phyloP scores from a whole-genome alignment of 2,329 filamentous ascomycete species.

The Colletotrichum destructivum region DNA sequence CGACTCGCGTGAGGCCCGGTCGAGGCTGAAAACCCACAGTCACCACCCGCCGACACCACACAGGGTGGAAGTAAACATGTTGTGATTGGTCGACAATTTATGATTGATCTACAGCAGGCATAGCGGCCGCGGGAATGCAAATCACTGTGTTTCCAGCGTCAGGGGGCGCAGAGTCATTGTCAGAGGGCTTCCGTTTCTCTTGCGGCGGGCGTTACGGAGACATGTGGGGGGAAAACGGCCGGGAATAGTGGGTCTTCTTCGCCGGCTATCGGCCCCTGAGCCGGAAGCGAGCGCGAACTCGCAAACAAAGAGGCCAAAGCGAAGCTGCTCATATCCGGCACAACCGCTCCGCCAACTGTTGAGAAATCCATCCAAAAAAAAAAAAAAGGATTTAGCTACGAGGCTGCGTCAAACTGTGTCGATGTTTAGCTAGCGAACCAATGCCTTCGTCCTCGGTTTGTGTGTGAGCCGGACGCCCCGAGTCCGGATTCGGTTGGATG shows the following conservation, averaged over 20 bases:
- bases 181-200: background rate
- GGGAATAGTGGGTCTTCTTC: background rate
- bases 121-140: constrained; percentile 32
- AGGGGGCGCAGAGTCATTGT: constrained; percentile 1
- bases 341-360: constrained; percentile 3
- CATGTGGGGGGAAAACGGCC: constrained; percentile 20
- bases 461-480: constrained; percentile 10
- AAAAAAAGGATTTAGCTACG: background rate
- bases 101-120: constrained; percentile 39
- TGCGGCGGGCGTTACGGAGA: background rate
- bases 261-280: constrained; percentile 16
- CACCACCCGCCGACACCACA: background rate
- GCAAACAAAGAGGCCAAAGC: background rate
- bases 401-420: constrained; percentile 12
- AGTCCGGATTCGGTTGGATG: background rate
- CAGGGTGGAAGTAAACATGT: background rate
- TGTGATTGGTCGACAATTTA: constrained; percentile 27
- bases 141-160: constrained; percentile 4
- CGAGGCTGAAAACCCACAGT: no score
- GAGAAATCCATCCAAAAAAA: background rate
- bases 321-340: constrained; percentile 2
- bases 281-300: background rate
- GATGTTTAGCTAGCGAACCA: background rate
- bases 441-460: constrained; percentile 15
- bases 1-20: no score